phyloP scores from a whole-genome alignment of 176 grass and related monocot genomes.

The Oryza coarctata region DNA sequence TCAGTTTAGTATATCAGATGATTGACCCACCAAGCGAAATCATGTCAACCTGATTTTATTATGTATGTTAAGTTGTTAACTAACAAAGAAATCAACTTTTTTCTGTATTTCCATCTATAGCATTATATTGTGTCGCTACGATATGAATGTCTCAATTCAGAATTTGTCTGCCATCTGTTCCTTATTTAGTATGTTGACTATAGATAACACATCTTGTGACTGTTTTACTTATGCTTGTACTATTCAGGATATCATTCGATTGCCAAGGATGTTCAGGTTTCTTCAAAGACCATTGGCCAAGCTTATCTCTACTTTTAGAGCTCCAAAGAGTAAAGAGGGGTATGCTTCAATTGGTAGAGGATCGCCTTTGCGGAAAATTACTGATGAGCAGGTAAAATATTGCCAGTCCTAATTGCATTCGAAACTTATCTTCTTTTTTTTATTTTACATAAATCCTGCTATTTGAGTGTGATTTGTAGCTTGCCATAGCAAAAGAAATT shows the following conservation, averaged over 20 bases:
- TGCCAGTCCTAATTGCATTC: not conserved
- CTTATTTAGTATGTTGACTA: not conserved
- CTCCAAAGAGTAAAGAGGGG: constrained; percentile 97
- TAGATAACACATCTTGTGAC: not conserved
- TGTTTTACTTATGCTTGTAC: not conserved
- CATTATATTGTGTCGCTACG: not conserved
- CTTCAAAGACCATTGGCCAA: constrained; percentile 95
- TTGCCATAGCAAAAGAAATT: not conserved
- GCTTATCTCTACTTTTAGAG: constrained; percentile 81
- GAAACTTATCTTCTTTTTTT: not conserved
- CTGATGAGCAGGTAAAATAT: constrained; percentile 82
- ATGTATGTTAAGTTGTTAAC: not conserved
- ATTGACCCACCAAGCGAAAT: not conserved
- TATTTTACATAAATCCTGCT: not conserved
- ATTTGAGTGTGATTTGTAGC: not conserved
- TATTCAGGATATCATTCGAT: constrained; percentile 86
- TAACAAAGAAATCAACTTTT: not conserved
- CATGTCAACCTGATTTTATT: not conserved
- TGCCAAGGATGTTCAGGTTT: constrained; percentile 91
- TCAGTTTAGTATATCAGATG: not conserved
- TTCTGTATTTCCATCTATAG: not conserved
- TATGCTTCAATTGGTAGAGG: constrained; percentile 97
- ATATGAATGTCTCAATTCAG: not conserved
- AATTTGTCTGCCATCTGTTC: not conserved
- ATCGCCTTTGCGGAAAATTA: constrained; percentile 91